These are phyloP conservation scores for Saccharomycopsis hybrid DNA, from an alignment of 1,139 yeast genomes.

Conservation along the genomic window DNA sequence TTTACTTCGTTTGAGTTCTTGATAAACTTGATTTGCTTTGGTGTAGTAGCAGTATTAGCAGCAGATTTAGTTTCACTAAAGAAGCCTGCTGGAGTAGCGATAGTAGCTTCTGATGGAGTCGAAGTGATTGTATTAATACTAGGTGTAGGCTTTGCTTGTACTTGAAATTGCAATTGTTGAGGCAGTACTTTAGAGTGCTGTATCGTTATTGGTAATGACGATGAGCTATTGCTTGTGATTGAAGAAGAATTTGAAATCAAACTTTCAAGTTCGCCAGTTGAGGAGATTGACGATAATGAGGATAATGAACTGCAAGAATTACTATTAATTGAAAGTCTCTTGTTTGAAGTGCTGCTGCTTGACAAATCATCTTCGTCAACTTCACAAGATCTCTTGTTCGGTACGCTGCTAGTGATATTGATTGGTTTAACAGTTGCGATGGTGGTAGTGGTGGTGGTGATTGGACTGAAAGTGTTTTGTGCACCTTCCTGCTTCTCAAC, in stretches of 20 bases:
- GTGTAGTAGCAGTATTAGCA: neutral
- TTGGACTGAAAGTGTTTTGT: neutral
- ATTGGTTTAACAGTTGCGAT: neutral
- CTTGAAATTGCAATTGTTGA: no score
- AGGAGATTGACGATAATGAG: conserved; percentile 1
- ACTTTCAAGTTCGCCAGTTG: neutral
- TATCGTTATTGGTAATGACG: neutral
- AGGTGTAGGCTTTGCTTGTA: neutral
- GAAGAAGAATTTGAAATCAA: neutral
- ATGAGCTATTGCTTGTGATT: neutral
- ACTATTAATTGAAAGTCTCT: neutral
- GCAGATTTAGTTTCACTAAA: neutral
- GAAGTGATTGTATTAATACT: neutral
- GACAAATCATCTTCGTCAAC: neutral
- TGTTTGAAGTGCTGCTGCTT: neutral
- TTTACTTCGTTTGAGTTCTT: neutral
- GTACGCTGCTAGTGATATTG: neutral
- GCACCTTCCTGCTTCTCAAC: neutral
- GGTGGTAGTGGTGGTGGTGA: neutral
- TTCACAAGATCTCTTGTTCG: neutral
- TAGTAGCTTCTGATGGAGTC: neutral
- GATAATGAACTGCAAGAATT: neutral
- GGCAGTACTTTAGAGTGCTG: neutral
- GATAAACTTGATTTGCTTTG: neutral
- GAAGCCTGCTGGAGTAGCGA: neutral